Conservation (phyloP, 306 rosid species). For the Ochetophila trinervis region DNA sequence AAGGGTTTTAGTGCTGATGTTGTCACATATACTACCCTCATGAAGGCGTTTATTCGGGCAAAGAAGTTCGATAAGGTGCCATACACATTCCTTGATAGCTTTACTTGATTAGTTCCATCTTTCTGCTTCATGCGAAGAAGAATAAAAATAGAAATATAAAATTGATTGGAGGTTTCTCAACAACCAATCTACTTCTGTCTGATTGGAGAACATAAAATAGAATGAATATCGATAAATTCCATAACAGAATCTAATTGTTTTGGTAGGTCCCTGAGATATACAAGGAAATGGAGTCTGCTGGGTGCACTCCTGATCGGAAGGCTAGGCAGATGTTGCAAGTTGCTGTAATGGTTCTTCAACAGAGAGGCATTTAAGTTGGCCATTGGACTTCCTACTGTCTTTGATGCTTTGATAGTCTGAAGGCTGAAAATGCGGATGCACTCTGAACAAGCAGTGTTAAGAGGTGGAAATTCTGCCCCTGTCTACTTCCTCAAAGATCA, state of each 20-base stretch:
- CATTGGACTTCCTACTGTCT: background rate
- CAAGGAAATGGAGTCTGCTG: constrained; percentile 57
- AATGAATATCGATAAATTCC: no score
- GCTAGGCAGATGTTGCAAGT: constrained; percentile 69
- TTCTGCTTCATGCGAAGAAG: no score
- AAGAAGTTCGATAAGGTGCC: constrained; percentile 52
- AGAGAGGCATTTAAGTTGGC: constrained; percentile 2
- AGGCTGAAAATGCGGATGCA: no score
- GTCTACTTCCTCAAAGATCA: no score
- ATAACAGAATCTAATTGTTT: background rate
- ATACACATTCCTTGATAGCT: background rate
- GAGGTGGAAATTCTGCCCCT: no score
- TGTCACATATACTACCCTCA: constrained; percentile 68
- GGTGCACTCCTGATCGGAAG: constrained; percentile 75
- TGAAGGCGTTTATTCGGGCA: constrained; percentile 78
- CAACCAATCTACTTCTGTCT: no score
- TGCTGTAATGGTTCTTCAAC: constrained; percentile 49
- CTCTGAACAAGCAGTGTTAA: no score
- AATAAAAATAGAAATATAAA: no score
- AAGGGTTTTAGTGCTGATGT: constrained; percentile 77
- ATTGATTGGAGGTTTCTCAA: no score
- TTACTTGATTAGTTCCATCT: background rate
- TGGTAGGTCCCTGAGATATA: constrained; percentile 60
- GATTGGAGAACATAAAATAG: no score
- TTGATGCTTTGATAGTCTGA: no score